A percentile compares a stretch with the other conserved stretches of the same genome.
These are phyloP conservation scores for Chrysanthemum lavandulifolium DNA, from an alignment of 129 eudicot genomes.

Conservation along the genomic window DNA sequence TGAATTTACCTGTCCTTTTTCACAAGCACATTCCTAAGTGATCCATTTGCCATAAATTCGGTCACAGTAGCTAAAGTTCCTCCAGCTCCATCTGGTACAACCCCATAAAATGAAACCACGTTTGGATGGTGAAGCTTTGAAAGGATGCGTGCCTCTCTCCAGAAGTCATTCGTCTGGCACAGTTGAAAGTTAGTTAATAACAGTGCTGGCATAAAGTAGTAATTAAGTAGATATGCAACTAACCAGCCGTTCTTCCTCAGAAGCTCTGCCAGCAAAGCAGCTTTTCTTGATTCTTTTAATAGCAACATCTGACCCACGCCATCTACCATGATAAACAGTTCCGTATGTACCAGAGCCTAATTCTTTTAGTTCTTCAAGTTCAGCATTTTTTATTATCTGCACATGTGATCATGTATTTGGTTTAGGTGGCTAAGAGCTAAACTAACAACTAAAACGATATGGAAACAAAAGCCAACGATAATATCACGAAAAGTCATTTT, in stretches of 20 bases:
- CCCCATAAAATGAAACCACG: conserved; percentile 93
- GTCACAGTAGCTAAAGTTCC: conserved; percentile 93
- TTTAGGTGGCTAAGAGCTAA: conserved; percentile 3
- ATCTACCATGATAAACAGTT: conserved; percentile 88
- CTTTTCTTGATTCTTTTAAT: conserved; percentile 79
- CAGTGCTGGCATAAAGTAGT: conserved; percentile 7
- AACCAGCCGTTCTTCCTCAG: conserved; percentile 87
- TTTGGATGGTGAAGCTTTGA: conserved; percentile 95
- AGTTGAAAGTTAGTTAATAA: conserved; percentile 11
- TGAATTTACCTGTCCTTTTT: conserved; percentile 67
- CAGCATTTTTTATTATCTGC: conserved; percentile 88
- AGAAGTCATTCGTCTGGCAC: conserved; percentile 71
- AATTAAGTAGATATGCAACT: not conserved
- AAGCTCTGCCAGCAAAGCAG: conserved; percentile 86
- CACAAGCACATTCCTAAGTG: conserved; percentile 73
- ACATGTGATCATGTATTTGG: conserved; percentile 14
- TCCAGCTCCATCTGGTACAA: conserved; percentile 91
- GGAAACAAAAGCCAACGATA: not conserved
- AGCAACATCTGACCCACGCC: conserved; percentile 94
- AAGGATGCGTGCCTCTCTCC: conserved; percentile 83
- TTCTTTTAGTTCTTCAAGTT: conserved; percentile 84
- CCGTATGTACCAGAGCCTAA: conserved; percentile 94
- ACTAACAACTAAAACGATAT: conserved; percentile 16
- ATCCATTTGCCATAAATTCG: conserved; percentile 84
- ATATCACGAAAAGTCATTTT: conserved; percentile 7